These are phyloP conservation scores for Eucalyptus melliodora DNA, from an alignment of 345 rosid genomes.

Conservation along the genomic window DNA sequence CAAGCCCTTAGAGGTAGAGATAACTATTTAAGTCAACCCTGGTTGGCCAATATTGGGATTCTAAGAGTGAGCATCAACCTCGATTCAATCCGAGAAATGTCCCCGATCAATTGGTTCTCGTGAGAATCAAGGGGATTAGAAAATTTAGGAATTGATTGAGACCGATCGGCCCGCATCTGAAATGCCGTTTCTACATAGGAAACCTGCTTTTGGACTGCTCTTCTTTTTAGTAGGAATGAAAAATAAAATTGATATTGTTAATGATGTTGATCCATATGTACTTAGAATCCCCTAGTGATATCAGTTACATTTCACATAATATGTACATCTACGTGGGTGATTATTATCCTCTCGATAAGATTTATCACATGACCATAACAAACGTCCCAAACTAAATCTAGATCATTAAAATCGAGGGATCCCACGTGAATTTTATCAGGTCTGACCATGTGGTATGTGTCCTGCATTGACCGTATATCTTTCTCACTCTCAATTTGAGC, in stretches of 20 bases:
- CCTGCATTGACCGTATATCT: neutral
- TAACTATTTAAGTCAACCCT: neutral
- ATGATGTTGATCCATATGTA: neutral
- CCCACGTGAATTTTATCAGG: neutral
- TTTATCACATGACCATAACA: neutral
- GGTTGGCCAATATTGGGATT: neutral
- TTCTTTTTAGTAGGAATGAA: neutral
- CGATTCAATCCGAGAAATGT: neutral
- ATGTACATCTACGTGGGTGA: neutral
- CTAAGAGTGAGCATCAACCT: neutral
- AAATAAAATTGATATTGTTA: neutral
- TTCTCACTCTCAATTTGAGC: neutral
- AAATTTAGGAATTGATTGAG: neutral
- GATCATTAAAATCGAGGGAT: neutral
- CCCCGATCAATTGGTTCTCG: neutral
- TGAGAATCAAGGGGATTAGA: neutral
- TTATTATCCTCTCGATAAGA: neutral
- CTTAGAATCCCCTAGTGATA: neutral
- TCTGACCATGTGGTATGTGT: neutral
- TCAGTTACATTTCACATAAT: neutral
- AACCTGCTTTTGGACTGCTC: neutral
- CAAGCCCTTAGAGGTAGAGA: neutral
- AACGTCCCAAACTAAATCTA: neutral
- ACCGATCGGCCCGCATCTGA: neutral
- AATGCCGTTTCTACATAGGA: neutral